phyloP scores from a whole-genome alignment of 148 eudicot species.

The Vaccinium myrtillus region DNA sequence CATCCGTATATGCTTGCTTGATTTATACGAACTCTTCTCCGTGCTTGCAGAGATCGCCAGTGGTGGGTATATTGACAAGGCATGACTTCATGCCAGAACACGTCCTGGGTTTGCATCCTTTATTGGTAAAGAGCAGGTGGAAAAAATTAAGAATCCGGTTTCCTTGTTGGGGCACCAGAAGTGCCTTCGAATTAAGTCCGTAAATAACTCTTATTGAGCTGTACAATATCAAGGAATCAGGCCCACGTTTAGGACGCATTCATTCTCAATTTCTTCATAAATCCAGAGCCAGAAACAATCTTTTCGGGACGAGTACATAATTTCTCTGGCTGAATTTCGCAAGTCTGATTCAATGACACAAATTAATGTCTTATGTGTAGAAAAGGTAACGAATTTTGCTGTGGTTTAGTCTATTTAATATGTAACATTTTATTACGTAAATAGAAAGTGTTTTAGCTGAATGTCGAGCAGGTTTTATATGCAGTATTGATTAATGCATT shows the following conservation, averaged over 20 bases:
- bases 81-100: constrained; percentile 96
- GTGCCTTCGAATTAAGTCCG: neutral
- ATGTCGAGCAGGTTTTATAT: neutral
- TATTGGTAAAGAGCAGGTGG: constrained; percentile 49
- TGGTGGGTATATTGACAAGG: constrained; percentile 89
- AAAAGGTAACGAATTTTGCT: neutral
- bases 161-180: constrained; percentile 27
- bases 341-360: neutral
- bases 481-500: neutral
- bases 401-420: neutral
- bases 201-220: neutral
- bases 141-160: constrained; percentile 51
- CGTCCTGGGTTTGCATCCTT: constrained; percentile 64
- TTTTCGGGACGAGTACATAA: neutral
- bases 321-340: neutral
- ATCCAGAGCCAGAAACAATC: neutral
- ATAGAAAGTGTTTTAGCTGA: neutral
- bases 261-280: neutral
- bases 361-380: neutral
- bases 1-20: neutral
- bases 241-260: neutral
- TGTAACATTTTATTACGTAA: neutral
- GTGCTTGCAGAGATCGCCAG: constrained; percentile 69
- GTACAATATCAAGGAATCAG: neutral
- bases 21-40: neutral